A percentile compares a stretch with the other conserved stretches of the same genome.
phyloP scores from a whole-genome alignment of 116 monocot genomes.

The Cymodocea nodosa region DNA sequence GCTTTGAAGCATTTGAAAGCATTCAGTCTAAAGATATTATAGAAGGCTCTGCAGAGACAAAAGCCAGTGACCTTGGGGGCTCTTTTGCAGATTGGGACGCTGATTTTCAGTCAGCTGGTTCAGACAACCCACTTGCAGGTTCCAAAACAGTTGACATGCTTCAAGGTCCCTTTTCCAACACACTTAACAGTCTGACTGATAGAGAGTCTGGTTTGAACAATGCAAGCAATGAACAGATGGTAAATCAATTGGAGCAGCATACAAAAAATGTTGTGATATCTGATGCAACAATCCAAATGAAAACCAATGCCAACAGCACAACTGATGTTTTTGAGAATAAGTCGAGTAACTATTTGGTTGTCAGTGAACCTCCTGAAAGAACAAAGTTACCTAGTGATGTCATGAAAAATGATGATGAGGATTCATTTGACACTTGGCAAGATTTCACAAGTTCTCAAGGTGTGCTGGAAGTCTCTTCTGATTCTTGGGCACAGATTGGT shows the following conservation, averaged over 20 bases:
- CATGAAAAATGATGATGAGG: conserved; percentile 12
- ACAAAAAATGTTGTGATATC: conserved; percentile 1
- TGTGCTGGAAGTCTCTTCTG: conserved; percentile 9
- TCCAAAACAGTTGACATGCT: conserved; percentile 18
- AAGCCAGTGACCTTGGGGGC: conserved; percentile 12
- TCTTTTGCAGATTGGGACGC: conserved; percentile 62
- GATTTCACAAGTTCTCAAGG: conserved; percentile 24
- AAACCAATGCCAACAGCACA: conserved; percentile 1
- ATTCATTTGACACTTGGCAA: conserved; percentile 35
- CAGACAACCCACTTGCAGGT: conserved; percentile 7
- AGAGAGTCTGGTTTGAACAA: neutral
- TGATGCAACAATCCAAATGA: conserved; percentile 6
- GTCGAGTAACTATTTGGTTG: neutral
- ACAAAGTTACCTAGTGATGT: neutral
- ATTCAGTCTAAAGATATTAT: conserved; percentile 17
- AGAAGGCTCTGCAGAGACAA: conserved; percentile 14
- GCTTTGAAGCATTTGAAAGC: conserved; percentile 19
- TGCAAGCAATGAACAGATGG: conserved; percentile 7
- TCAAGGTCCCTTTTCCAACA: conserved; percentile 5
- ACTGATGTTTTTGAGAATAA: conserved; percentile 11
- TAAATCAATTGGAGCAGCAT: conserved; percentile 6
- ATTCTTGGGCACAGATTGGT: conserved; percentile 13
- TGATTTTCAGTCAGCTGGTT: conserved; percentile 51
- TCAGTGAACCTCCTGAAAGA: neutral
- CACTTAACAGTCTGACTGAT: neutral